phyloP scores from a whole-genome alignment of 2,329 filamentous ascomycete species.

The Nemania sp. region DNA sequence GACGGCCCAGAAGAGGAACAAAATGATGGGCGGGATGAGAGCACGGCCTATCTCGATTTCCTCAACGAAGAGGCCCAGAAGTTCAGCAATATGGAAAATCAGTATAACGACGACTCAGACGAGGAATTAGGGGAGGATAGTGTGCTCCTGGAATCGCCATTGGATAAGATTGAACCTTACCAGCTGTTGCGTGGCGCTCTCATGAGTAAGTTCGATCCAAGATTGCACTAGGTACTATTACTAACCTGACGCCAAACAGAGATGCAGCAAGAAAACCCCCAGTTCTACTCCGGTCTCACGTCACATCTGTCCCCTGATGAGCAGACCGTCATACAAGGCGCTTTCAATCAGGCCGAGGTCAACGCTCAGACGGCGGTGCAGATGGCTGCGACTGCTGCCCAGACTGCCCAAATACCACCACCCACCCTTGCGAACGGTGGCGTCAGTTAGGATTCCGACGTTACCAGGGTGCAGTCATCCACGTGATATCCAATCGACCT shows the following conservation, averaged over 20 bases:
- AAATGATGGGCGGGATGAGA: slow-evolving; percentile 81
- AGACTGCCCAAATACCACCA: slow-evolving; percentile 17
- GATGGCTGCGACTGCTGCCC: slow-evolving; percentile 20
- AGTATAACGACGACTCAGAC: slow-evolving; percentile 67
- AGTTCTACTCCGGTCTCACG: slow-evolving; percentile 81
- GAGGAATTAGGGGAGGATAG: slow-evolving; percentile 94
- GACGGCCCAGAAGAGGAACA: slow-evolving; percentile 71
- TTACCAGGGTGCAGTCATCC: slow-evolving; percentile 15
- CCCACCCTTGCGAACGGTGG: slow-evolving; percentile 29
- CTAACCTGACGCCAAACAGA: slow-evolving; percentile 53
- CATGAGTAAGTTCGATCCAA: slow-evolving; percentile 67
- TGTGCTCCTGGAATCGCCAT: slow-evolving; percentile 86
- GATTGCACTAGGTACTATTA: not conserved
- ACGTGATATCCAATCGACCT: not conserved
- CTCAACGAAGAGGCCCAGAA: slow-evolving; percentile 92
- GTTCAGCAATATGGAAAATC: slow-evolving; percentile 67
- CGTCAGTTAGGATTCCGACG: slow-evolving; percentile 23
- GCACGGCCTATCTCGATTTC: slow-evolving; percentile 93
- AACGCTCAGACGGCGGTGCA: slow-evolving; percentile 33
- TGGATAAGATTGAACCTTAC: slow-evolving; percentile 96
- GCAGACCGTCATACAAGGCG: slow-evolving; percentile 32
- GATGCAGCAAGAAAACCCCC: slow-evolving; percentile 88
- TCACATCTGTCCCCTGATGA: slow-evolving; percentile 46
- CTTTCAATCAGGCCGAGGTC: slow-evolving; percentile 34
- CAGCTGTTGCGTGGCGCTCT: slow-evolving; percentile 82